A percentile compares a stretch with the other conserved stretches of the same genome.
These are phyloP conservation scores for Trypanosomatidae sp. DNA, from an alignment of 208 protist genomes.

Conservation along the genomic window DNA sequence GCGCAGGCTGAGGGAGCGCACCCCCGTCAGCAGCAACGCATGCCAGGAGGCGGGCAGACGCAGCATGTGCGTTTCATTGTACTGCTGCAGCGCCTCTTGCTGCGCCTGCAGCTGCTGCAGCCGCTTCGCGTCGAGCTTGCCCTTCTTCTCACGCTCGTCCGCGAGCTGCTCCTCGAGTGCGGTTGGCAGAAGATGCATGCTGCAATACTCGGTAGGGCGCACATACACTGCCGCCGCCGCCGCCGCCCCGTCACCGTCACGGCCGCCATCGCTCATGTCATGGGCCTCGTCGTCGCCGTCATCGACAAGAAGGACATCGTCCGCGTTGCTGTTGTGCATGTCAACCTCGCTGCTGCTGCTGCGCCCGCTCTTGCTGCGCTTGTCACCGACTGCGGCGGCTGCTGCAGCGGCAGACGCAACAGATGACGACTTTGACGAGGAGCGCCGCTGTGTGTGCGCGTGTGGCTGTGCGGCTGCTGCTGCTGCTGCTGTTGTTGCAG, in stretches of 20 bases:
- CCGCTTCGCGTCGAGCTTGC: conserved; percentile 73
- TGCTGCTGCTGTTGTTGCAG: too few relatives aligned
- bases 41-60: conserved; percentile 50
- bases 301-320: not conserved
- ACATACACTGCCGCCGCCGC: conserved; percentile 21
- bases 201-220: conserved; percentile 55
- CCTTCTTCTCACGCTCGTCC: conserved; percentile 69
- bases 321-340: too few relatives aligned
- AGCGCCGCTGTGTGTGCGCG: conserved; percentile 8
- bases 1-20: conserved; percentile 63
- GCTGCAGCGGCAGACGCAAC: too few relatives aligned
- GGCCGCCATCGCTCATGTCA: not conserved
- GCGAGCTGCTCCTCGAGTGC: conserved; percentile 49
- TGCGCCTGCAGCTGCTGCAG: conserved; percentile 58
- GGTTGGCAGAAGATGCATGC: conserved; percentile 36
- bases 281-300: not conserved
- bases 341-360: not conserved
- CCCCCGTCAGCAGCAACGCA: conserved; percentile 52
- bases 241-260: conserved; percentile 2
- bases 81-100: conserved; percentile 32
- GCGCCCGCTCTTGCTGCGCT: not conserved
- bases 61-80: conserved; percentile 54
- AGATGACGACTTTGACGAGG: not conserved
- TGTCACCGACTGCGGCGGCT: too few relatives aligned
- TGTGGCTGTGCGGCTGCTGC: too few relatives aligned